Percentiles rank a stretch among this genome's conserved stretches.
Evolutionary conservation across 148 eudicot species (phyloP).

Genomic region (Rhododendron vialii): DNA sequence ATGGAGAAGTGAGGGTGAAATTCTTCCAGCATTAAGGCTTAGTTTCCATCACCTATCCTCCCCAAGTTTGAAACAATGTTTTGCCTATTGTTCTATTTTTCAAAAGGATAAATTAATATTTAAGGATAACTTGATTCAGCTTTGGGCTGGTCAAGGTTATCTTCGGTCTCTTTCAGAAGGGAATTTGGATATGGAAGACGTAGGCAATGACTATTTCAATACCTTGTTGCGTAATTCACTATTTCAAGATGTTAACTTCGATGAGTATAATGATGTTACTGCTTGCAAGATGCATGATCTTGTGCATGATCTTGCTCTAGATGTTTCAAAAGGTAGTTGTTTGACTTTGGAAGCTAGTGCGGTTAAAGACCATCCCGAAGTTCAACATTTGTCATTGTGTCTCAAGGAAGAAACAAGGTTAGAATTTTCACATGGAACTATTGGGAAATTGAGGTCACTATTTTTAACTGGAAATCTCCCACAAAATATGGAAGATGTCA

Average conservation of each 20-base stretch:
- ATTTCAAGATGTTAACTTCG: background rate
- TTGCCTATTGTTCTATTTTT: background rate
- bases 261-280: background rate
- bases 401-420: background rate
- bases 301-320: conserved; percentile 18
- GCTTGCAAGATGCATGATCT: background rate
- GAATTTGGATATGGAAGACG: background rate
- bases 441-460: background rate
- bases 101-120: accelerated
- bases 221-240: background rate
- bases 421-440: background rate
- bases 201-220: background rate
- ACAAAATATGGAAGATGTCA: too few relatives aligned
- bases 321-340: background rate
- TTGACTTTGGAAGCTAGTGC: background rate
- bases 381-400: background rate
- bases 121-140: background rate
- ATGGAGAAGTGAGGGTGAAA: background rate
- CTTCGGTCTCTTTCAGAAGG: background rate
- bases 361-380: background rate
- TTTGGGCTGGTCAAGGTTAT: background rate
- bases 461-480: too few relatives aligned
- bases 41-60: background rate
- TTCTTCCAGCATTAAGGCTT: background rate
- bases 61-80: background rate